These are phyloP conservation scores for Lachancea sp. DNA, from an alignment of 805 yeast genomes.

Conservation along the genomic window DNA sequence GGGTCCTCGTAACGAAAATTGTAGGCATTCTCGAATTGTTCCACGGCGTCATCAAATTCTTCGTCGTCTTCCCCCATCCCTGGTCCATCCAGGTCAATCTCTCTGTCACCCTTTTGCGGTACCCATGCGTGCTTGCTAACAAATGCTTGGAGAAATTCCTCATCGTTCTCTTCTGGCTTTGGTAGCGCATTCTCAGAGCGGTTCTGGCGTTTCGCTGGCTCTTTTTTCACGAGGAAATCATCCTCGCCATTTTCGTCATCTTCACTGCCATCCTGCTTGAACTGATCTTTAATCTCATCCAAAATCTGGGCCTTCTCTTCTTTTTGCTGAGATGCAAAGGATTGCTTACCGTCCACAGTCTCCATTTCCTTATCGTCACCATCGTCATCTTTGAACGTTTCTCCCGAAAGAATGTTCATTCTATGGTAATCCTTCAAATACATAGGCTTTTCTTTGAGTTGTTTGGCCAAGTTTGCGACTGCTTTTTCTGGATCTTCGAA, in stretches of 20 bases:
- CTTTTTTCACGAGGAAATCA: constrained; percentile 53
- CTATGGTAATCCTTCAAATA: constrained; percentile 91
- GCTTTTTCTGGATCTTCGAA: constrained; percentile 59
- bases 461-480: constrained; percentile 22
- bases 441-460: constrained; percentile 59
- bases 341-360: constrained; percentile 39
- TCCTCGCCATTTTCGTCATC: constrained; percentile 37
- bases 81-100: constrained; percentile 41
- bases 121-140: constrained; percentile 83
- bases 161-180: constrained; percentile 57
- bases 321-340: constrained; percentile 67
- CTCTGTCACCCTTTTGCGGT: constrained; percentile 60
- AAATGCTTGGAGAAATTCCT: constrained; percentile 66
- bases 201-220: constrained; percentile 27
- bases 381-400: constrained; percentile 48
- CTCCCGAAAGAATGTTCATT: constrained; percentile 67
- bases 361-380: constrained; percentile 39
- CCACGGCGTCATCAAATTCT: constrained; percentile 88
- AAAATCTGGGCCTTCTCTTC: constrained; percentile 72
- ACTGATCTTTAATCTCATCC: constrained; percentile 68
- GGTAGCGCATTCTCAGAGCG: constrained; percentile 42
- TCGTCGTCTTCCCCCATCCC: constrained; percentile 62
- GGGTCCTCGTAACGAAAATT: constrained; percentile 95
- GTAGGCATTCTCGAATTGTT: constrained; percentile 83
- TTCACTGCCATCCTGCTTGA: constrained; percentile 42